Conservation (phyloP, 2,329 filamentous ascomycete genomes). For the Pyrenophora teres region DNA sequence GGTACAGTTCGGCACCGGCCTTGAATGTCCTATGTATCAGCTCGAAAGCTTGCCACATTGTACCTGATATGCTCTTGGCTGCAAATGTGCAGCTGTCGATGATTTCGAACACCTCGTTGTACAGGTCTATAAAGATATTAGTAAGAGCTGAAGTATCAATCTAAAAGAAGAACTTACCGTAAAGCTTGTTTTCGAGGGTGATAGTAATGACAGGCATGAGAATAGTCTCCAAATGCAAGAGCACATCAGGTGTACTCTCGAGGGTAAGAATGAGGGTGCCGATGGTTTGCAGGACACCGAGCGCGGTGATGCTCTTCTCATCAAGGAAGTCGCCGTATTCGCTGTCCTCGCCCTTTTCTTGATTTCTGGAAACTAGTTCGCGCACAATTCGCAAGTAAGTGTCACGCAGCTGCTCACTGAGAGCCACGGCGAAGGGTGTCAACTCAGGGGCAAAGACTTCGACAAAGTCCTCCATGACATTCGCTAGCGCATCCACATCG, state of each 20-base stretch:
- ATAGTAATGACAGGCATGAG: constrained; percentile 97
- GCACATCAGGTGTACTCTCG: constrained; percentile 94
- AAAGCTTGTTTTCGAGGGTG: constrained; percentile 96
- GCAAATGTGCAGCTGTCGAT: constrained; percentile 99
- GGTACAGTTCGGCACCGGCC: constrained; percentile 91
- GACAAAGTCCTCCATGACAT: constrained; percentile 99
- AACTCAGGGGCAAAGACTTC: constrained; percentile 97
- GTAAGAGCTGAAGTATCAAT: neutral
- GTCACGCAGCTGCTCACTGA: constrained; percentile 93
- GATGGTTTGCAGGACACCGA: constrained; percentile 96
- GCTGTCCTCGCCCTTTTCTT: constrained; percentile 73
- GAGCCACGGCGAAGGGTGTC: constrained; percentile 92
- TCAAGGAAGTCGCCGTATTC: constrained; percentile 89
- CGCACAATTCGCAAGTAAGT: constrained; percentile 93
- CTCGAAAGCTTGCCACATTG: constrained; percentile 99
- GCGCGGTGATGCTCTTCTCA: constrained; percentile 96
- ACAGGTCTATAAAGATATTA: constrained; percentile 67
- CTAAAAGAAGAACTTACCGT: constrained; percentile 60
- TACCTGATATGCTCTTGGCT: constrained; percentile 90
- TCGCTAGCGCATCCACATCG: constrained; percentile 93
- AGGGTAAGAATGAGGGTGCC: constrained; percentile 95
- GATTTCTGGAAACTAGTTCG: constrained; percentile 86
- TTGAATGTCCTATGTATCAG: constrained; percentile 97
- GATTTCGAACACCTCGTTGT: constrained; percentile 98
- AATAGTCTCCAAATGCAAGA: constrained; percentile 91